phyloP scores from a whole-genome alignment of 2,329 filamentous ascomycete species.

The Verticillium isaacii region DNA sequence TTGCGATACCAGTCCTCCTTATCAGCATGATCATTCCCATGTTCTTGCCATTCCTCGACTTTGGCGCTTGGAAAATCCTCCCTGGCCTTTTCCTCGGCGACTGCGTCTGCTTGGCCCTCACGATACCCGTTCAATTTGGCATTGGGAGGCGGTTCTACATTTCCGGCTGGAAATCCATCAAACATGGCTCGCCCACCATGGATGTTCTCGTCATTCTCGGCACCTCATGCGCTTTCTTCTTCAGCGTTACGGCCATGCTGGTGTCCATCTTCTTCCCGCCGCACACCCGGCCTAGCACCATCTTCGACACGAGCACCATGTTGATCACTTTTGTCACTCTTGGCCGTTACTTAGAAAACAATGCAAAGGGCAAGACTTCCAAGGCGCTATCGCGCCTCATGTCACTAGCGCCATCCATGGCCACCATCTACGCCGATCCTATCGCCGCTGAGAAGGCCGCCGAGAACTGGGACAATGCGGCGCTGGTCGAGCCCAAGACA shows the following conservation, averaged over 20 bases:
- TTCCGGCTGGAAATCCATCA: conserved; percentile 89
- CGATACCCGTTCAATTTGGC: conserved; percentile 92
- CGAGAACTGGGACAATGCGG: conserved; percentile 63
- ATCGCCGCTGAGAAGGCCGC: conserved; percentile 89
- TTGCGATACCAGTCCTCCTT: conserved; percentile 85
- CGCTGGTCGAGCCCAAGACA: conserved; percentile 39
- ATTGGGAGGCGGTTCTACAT: conserved; percentile 92
- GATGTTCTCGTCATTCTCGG: conserved; percentile 92
- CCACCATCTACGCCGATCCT: conserved; percentile 91
- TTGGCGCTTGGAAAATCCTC: conserved; percentile 62
- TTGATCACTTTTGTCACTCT: conserved; percentile 92
- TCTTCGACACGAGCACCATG: conserved; percentile 98
- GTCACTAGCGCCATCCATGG: conserved; percentile 94
- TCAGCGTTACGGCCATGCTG: conserved; percentile 82
- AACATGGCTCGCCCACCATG: conserved; percentile 92
- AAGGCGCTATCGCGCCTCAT: conserved; percentile 90
- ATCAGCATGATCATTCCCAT: conserved; percentile 95
- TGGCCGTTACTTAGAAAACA: conserved; percentile 87
- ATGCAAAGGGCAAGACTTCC: conserved; percentile 93
- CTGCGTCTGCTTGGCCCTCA: conserved; percentile 75
- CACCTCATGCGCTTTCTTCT: conserved; percentile 94
- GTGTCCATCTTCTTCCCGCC: conserved; percentile 73
- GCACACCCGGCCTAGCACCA: conserved; percentile 76
- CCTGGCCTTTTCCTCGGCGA: conserved; percentile 86
- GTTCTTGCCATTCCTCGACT: conserved; percentile 70